A percentile compares a stretch with the other conserved stretches of the same genome.
phyloP scores from a whole-genome alignment of 2,329 filamentous ascomycete genomes.

The Pyricularia sp. region DNA sequence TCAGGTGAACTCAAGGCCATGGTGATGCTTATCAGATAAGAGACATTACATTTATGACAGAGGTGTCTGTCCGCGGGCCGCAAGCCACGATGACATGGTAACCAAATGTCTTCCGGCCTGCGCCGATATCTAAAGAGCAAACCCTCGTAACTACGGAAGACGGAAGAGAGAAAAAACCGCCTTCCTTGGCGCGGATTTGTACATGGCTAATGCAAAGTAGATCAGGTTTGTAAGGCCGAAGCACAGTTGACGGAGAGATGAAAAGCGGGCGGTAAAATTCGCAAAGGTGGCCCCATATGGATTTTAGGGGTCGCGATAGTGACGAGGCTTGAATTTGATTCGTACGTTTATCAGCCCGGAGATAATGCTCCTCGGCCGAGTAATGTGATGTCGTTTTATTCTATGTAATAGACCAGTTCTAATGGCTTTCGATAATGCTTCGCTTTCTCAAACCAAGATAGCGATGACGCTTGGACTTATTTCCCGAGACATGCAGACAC shows the following conservation, averaged over 20 bases:
- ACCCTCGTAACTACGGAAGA: no score
- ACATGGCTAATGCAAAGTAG: no score
- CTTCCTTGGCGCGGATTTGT: no score
- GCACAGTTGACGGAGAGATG: no score
- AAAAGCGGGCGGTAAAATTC: no score
- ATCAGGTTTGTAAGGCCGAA: no score
- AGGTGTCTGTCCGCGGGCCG: no score
- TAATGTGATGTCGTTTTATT: not conserved
- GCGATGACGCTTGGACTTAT: not conserved
- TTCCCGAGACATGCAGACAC: not conserved
- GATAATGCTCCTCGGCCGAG: not conserved
- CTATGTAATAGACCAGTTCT: no score
- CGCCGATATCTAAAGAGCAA: no score
- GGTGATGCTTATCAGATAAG: not conserved
- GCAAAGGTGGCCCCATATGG: not conserved
- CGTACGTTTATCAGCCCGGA: not conserved
- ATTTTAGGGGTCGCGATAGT: not conserved
- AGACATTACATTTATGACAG: not conserved
- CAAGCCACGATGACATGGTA: no score
- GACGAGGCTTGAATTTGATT: not conserved
- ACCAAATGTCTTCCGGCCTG: no score
- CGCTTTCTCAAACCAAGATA: not conserved
- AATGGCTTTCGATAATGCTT: not conserved
- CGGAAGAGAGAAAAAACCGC: no score
- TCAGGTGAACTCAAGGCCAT: not conserved